Evolutionary conservation across 192 early-diverging fungal genomes (phyloP), one percentile per base, ranked within the genome.

Genomic region (Geosiphon pyriformis): DNA sequence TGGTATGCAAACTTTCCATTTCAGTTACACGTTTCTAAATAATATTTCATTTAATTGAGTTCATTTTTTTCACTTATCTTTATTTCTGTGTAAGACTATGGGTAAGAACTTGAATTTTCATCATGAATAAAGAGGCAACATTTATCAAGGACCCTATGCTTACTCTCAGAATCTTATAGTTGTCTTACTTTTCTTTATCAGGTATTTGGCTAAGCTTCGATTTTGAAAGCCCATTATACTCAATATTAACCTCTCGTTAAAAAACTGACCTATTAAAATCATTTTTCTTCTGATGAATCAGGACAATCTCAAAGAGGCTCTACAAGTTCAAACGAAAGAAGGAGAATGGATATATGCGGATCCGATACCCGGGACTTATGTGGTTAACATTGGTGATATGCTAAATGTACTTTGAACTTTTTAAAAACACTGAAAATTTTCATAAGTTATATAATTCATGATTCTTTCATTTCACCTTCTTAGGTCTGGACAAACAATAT

Each of bases 351-450:
- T 85, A 11, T 64, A 68, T 55, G 82, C 74, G 10, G 68, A 79
- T 18, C 82, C 77, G 4, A 52, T 84, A 55, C 80, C 80, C 0
- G 78, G 74, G 18, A 51, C 78, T 4, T 77, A 82, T 49, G 73
- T 84, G 2, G 75, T 85, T 50, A 84, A 84, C 54, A 81, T 84
- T 52, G 83, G 83, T 6, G 83, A 84, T 61, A 76, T 83, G 72
- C 30, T 84, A 32, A 70, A 79, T 49, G 70, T 71, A 65, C 30
- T 46, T 61, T 29, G 1, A 34, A 27, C 4, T 49, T 20, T 48
- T 18, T 53, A 17, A 64, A n/a, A 26, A 32, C 6, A 26, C n/a
- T 25, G 30, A 35, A 35, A 11, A 4, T 20, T 27, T 33, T 59
- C 1, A n/a, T 30, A 27, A 59, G 26, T 8, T 18, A 10, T 32